A percentile compares a stretch with the other conserved stretches of the same genome.
These are phyloP conservation scores for Aureobasidium musti DNA, from an alignment of 2,329 filamentous ascomycete genomes.

Conservation along the genomic window DNA sequence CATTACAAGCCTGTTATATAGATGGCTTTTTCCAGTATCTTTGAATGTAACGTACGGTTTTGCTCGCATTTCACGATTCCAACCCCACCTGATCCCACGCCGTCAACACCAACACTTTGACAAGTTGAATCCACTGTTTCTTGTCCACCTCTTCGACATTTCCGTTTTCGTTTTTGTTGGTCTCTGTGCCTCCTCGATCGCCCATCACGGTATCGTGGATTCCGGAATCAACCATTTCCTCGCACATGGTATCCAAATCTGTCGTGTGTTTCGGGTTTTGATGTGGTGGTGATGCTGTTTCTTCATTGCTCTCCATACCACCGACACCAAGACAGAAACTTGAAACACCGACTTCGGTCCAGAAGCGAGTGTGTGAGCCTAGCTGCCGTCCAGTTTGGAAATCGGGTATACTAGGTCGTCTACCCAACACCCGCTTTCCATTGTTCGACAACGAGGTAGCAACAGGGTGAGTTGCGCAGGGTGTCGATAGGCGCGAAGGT, in stretches of 20 bases:
- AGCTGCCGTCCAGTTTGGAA: not conserved
- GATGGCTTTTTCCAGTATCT: too few relatives aligned
- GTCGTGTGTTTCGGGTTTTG: not conserved
- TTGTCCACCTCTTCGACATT: not conserved
- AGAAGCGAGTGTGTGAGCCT: not conserved
- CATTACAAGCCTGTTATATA: too few relatives aligned
- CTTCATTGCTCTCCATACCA: not conserved
- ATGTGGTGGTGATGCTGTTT: not conserved
- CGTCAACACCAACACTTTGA: conserved; percentile 23
- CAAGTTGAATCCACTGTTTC: conserved; percentile 18
- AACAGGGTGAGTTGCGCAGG: conserved; percentile 3
- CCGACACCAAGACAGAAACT: not conserved
- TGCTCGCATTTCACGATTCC: not conserved
- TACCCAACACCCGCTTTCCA: not conserved
- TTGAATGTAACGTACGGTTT: too few relatives aligned
- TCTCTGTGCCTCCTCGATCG: too few relatives aligned
- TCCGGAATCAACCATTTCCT: not conserved
- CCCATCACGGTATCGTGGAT: not conserved
- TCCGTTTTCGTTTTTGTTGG: not conserved
- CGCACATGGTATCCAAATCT: not conserved
- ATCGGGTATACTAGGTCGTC: not conserved
- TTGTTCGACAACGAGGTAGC: conserved; percentile 1
- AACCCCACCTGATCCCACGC: conserved; percentile 22
- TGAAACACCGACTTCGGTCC: not conserved
- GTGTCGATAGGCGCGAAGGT: not conserved